Evolutionary conservation across 441 rosid species (phyloP), one percentile per base, ranked within the genome.

Genomic region (Arabidopsis lyrata): DNA sequence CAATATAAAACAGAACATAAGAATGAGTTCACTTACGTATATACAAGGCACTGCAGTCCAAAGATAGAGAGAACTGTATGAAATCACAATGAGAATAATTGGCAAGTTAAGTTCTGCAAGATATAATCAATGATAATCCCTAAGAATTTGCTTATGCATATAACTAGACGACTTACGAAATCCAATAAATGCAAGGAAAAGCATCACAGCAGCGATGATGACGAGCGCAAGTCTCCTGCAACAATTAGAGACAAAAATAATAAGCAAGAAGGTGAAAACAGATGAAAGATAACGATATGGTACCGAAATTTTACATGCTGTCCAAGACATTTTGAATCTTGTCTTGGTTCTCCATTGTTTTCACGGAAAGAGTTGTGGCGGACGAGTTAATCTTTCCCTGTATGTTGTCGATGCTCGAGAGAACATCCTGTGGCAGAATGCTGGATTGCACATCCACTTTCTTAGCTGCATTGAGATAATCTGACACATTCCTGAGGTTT

Each of bases 131-230:
- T 55, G 64, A 14, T 22, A 48, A 15, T 24, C 64, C 12, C 38
- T 44, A 10, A 20, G 66, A 63, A 38, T 44, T 50, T 54, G 32
- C 63, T 31, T 4, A 47, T 14, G 32, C 59, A 70, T 38, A 56
- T 49, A 39, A 57, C 16, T 1, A 66, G 75, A 61, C 32, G 35
- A 85, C 97, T 88, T 88, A 92, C 98, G 56, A 55, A 95, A 95
- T 73, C 99, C 99, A 50, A 92, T 84, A 84, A 95, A 92, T 32
- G 90, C 92, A 82, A 95, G 81, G 52, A 84, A 78, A 48, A 95
- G 98, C 97, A 95, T 89, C 42, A 90, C 84, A 47, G 97, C 97
- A 47, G 99, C 91, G 45, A 95, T 71, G 60, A 92, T 72, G 66
- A 95, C 80, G 58, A 95, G 97, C 36, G 85, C 68, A 63, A 86